A percentile compares a stretch with the other conserved stretches of the same genome.
These are phyloP conservation scores for Agrostemma githago DNA, from an alignment of 148 eudicot genomes.

Conservation along the genomic window DNA sequence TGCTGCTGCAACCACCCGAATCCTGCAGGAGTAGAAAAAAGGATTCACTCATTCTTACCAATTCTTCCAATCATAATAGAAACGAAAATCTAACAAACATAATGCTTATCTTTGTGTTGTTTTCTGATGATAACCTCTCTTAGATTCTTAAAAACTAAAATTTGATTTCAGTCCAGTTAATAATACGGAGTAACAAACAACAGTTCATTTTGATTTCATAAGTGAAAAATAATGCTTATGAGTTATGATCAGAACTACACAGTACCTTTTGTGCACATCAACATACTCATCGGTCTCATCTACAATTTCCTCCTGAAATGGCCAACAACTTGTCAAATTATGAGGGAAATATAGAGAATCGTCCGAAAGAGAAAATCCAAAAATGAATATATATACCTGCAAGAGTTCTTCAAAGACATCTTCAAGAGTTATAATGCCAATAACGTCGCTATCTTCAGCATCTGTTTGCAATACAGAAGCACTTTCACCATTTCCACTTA, in stretches of 20 bases:
- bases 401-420: slow-evolving; percentile 96
- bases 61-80: neutral
- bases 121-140: no score
- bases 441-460: slow-evolving; percentile 74
- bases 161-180: neutral
- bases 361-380: neutral
- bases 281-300: slow-evolving; percentile 77
- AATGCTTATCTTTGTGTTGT: neutral
- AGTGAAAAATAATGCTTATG: neutral
- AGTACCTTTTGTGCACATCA: slow-evolving; percentile 73
- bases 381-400: slow-evolving; percentile 38
- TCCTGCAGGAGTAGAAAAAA: slow-evolving; percentile 33
- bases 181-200: neutral
- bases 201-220: neutral
- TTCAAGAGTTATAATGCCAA: slow-evolving; percentile 89
- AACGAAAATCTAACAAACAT: neutral
- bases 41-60: neutral
- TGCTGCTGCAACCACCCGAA: slow-evolving; percentile 67
- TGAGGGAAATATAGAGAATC: neutral
- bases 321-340: neutral
- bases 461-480: slow-evolving; percentile 26
- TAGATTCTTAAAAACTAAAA: neutral
- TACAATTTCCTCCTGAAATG: slow-evolving; percentile 69
- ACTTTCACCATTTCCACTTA: slow-evolving; percentile 20
- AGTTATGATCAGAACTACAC: neutral